phyloP scores from a whole-genome alignment of 2,329 filamentous ascomycete species.

The Canariomyces notabilis region DNA sequence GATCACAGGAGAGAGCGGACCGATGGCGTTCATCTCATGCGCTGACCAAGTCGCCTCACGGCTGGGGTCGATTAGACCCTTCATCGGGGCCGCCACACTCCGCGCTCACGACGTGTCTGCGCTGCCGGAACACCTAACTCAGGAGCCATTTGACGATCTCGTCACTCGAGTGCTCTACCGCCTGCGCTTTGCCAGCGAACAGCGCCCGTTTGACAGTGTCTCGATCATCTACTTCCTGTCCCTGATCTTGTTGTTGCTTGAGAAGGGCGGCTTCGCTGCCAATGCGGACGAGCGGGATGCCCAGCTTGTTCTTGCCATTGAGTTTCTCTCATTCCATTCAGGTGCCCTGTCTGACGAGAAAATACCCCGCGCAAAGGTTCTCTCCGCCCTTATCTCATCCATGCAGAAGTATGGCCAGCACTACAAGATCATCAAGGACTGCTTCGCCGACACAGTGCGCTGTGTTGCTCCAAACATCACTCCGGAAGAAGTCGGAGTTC shows the following conservation, averaged over 20 bases:
- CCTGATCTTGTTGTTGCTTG: constrained; percentile 71
- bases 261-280: constrained; percentile 70
- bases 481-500: constrained; percentile 63
- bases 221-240: constrained; percentile 85
- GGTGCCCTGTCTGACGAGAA: constrained; percentile 68
- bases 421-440: constrained; percentile 93
- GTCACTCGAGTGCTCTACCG: constrained; percentile 87
- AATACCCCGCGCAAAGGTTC: constrained; percentile 69
- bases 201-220: constrained; percentile 85
- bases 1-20: constrained; percentile 74
- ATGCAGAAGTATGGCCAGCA: constrained; percentile 91
- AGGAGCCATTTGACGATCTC: constrained; percentile 78
- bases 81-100: constrained; percentile 82
- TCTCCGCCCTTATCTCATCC: constrained; percentile 66
- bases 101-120: constrained; percentile 70
- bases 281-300: constrained; percentile 77
- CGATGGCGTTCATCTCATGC: constrained; percentile 73
- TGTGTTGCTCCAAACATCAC: constrained; percentile 79
- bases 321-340: constrained; percentile 86
- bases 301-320: constrained; percentile 81
- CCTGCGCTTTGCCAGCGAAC: constrained; percentile 82
- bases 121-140: constrained; percentile 64
- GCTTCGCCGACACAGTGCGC: constrained; percentile 77
- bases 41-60: constrained; percentile 69
- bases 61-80: constrained; percentile 70